These are phyloP conservation scores for Geum urbanum DNA, from an alignment of 306 rosid genomes.

Conservation along the genomic window DNA sequence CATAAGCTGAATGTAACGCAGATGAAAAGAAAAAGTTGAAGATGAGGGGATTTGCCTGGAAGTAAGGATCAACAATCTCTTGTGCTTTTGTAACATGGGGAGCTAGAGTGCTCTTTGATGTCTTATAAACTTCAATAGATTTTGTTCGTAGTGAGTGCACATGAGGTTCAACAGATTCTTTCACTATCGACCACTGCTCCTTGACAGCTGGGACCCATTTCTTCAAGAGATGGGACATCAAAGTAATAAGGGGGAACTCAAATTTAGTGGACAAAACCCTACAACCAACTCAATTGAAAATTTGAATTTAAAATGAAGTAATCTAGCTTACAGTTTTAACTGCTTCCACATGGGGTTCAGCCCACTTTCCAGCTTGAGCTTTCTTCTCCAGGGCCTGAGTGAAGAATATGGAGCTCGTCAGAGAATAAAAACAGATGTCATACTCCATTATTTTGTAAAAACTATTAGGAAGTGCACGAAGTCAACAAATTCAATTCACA, in stretches of 20 bases:
- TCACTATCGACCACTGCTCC: conserved; percentile 58
- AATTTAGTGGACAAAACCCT: conserved; percentile 1
- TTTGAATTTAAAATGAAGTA: conserved; percentile 12
- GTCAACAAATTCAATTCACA: conserved; percentile 22
- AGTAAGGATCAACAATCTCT: conserved; percentile 70
- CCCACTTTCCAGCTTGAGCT: conserved; percentile 82
- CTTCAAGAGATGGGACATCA: conserved; percentile 39
- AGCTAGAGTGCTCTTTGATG: conserved; percentile 55
- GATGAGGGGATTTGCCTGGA: conserved; percentile 47
- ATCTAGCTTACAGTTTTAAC: conserved; percentile 63
- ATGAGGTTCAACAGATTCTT: conserved; percentile 67
- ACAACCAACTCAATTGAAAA: background rate
- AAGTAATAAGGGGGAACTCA: conserved; percentile 11
- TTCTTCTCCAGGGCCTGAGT: conserved; percentile 64
- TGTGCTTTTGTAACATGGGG: conserved; percentile 64
- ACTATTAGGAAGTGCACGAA: background rate
- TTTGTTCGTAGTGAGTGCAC: conserved; percentile 45
- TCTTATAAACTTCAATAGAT: conserved; percentile 55
- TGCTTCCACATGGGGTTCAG: conserved; percentile 74
- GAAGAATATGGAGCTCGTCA: conserved; percentile 20
- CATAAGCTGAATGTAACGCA: conserved; percentile 20
- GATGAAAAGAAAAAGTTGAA: conserved; percentile 11
- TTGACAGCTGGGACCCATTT: conserved; percentile 65
- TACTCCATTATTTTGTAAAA: conserved; percentile 4
- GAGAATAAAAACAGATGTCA: background rate